These are phyloP conservation scores for Melaleuca quinquenervia DNA, from an alignment of 345 rosid species.

Conservation along the genomic window DNA sequence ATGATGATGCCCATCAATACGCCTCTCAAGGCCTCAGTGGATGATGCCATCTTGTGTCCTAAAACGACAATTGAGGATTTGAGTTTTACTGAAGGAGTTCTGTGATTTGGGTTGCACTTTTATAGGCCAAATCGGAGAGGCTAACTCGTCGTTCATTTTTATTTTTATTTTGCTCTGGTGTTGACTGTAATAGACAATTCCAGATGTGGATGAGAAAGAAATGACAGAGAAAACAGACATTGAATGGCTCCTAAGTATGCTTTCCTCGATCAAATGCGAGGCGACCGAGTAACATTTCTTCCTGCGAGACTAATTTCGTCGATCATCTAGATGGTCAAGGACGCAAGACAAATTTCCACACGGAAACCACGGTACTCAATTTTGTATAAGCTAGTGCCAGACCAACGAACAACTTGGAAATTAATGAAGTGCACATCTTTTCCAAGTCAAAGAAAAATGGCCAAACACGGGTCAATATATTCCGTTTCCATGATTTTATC, in stretches of 20 bases:
- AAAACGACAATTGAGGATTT: no score
- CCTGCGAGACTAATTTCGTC: not conserved
- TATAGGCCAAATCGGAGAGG: not conserved
- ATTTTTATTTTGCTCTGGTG: not conserved
- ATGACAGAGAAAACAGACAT: not conserved
- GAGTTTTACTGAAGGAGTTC: no score
- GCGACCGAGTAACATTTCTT: not conserved
- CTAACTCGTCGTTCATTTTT: not conserved
- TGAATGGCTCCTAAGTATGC: not conserved
- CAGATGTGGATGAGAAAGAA: not conserved
- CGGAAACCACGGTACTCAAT: not conserved
- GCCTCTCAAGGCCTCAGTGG: no score
- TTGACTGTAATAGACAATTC: not conserved
- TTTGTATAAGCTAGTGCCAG: not conserved
- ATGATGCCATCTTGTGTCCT: no score
- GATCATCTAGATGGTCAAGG: not conserved
- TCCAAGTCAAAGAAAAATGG: no score
- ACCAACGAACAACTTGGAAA: no score
- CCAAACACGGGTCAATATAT: no score
- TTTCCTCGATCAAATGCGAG: not conserved
- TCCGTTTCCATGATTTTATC: no score
- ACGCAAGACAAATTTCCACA: not conserved
- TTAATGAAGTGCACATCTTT: no score
- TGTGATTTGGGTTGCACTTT: not conserved
- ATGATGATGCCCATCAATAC: no score